Percentiles rank a stretch among this genome's conserved stretches.
These are phyloP conservation scores for Arxiozyma bovina DNA, from an alignment of 1,139 yeast species.

Conservation along the genomic window DNA sequence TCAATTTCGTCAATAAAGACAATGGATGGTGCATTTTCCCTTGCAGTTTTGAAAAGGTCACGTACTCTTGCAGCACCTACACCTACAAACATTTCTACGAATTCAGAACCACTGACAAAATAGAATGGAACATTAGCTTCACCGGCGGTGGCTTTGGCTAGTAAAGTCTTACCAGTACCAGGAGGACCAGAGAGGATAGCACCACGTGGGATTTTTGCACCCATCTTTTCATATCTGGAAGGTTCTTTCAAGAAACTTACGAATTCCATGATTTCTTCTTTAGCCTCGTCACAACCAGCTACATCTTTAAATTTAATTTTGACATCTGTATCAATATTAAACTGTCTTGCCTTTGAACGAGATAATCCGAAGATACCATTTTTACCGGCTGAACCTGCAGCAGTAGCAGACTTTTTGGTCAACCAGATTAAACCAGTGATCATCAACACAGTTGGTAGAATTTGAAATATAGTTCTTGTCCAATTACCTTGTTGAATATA, in stretches of 20 bases:
- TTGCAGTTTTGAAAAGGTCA: slow-evolving; percentile 68
- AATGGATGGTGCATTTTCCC: slow-evolving; percentile 74
- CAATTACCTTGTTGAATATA: slow-evolving; percentile 55
- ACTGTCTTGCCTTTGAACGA: slow-evolving; percentile 59
- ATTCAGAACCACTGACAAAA: slow-evolving; percentile 76
- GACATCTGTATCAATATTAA: slow-evolving; percentile 63
- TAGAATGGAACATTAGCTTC: slow-evolving; percentile 79
- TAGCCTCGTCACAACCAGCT: slow-evolving; percentile 78
- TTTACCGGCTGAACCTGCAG: slow-evolving; percentile 39
- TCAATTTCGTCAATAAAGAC: slow-evolving; percentile 78
- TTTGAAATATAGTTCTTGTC: slow-evolving; percentile 47
- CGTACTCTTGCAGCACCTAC: slow-evolving; percentile 79
- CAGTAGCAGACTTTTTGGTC: slow-evolving; percentile 48
- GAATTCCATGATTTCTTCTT: slow-evolving; percentile 79
- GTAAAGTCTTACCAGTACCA: slow-evolving; percentile 76
- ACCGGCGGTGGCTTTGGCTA: slow-evolving; percentile 80
- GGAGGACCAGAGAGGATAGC: slow-evolving; percentile 80
- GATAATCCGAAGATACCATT: slow-evolving; percentile 59
- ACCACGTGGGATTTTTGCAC: slow-evolving; percentile 79
- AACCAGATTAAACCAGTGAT: slow-evolving; percentile 67
- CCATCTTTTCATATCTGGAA: slow-evolving; percentile 60
- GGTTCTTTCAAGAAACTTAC: slow-evolving; percentile 73
- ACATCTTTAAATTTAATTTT: slow-evolving; percentile 69
- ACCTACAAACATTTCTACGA: slow-evolving; percentile 78
- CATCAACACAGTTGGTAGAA: slow-evolving; percentile 60